Evolutionary conservation across 1,284 basidiomycete genomes (phyloP), one percentile per base, ranked within the genome.

Genomic region (Athelia sp.): DNA sequence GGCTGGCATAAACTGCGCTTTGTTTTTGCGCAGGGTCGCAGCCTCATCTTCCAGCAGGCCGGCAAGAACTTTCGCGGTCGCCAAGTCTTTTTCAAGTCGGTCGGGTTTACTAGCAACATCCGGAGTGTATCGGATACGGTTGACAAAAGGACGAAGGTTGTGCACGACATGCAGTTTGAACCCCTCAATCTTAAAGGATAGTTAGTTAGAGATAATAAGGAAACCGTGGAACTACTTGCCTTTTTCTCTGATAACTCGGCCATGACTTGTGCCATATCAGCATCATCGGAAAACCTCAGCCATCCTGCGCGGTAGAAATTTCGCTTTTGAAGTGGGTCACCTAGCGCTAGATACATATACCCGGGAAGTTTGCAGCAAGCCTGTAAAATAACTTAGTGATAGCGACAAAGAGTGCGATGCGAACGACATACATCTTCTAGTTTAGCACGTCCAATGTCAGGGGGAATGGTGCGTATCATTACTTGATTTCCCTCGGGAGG

Each of bases 261-360:
- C 65, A 94, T 81, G 2, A 88, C 84, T 4, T 72, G 62, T 9
- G 76, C 63, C 78, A 96, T 91, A 57, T 96, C 87, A 4, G 87
- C 82, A 55, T 91, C 89, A 22, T 92, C 87, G 36, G 70, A 70
- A 63, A 94, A 97, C 55, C 84, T 84, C 46, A 94, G 76, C 93
- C 93, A 97, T 4, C 90, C 94, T 2, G 92, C 90, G 32, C 94
- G 87, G 63, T 93, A 92, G 63, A 90, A 96, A 58, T 88, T 90
- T 53, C 90, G 84, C 69, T 93, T 93, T 62, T 91, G 85, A 24
- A 92, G 72, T 3, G 94, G 93, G 59, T 97, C 94, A 18, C 90
- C 90, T 1, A 97, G 70, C 1, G 93, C 93, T 22, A 98, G 77
- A 67, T 95, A 90, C 46, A 84, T 69, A 59, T 79, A 90, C 4